A percentile compares a stretch with the other conserved stretches of the same genome.
These are phyloP conservation scores for Globisporangium nodosum DNA, from an alignment of 352 stramenopile genomes.

Conservation along the genomic window DNA sequence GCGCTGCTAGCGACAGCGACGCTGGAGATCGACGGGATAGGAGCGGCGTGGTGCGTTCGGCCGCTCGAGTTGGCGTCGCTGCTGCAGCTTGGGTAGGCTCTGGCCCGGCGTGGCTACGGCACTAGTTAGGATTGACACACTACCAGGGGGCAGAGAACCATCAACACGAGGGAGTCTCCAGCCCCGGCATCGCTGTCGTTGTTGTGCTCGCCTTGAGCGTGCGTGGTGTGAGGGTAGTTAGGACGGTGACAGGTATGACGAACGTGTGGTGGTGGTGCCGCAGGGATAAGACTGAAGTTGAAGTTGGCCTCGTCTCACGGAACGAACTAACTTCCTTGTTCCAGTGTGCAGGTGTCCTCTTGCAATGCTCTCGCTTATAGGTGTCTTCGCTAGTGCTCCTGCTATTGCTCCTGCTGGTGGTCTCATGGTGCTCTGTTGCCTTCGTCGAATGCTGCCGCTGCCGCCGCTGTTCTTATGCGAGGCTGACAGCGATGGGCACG, in stretches of 20 bases:
- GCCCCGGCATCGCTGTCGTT: background rate
- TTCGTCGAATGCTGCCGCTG: background rate
- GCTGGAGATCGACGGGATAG: background rate
- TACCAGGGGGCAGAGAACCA: background rate
- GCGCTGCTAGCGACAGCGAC: background rate
- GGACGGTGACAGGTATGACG: background rate
- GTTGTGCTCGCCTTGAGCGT: background rate
- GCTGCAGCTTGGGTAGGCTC: background rate
- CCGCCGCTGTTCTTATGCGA: conserved; percentile 6
- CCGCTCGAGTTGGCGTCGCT: background rate
- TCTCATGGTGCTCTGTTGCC: background rate
- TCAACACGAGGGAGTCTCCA: background rate
- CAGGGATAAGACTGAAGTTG: background rate
- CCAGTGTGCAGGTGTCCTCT: background rate
- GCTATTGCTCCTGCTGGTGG: background rate
- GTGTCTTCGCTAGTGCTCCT: background rate
- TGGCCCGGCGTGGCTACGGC: background rate
- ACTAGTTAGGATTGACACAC: conserved; percentile 2
- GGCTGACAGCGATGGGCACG: conserved; percentile 42
- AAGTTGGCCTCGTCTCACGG: background rate
- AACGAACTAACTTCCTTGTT: background rate
- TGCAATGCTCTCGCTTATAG: too few species aligned
- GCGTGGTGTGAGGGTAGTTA: too few species aligned
- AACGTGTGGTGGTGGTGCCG: background rate
- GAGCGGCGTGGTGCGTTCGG: background rate